phyloP scores from a whole-genome alignment of 805 yeast genomes.

The Osmozyma mogii region DNA sequence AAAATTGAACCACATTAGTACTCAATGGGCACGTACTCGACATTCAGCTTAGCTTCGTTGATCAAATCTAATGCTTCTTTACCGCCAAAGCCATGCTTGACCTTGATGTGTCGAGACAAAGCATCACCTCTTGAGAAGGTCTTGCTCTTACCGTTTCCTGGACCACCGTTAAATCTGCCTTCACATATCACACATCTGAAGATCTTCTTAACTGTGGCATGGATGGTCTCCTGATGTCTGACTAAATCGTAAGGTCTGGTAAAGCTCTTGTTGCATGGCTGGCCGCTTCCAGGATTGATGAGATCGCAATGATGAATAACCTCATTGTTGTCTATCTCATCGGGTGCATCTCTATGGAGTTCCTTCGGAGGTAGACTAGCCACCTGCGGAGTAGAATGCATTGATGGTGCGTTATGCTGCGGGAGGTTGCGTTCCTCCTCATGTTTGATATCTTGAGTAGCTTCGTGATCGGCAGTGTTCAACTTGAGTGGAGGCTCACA shows the following conservation, averaged over 20 bases:
- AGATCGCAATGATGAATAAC: conserved; percentile 51
- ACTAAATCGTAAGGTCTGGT: conserved; percentile 56
- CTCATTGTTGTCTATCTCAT: conserved; percentile 23
- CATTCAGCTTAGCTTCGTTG: conserved; percentile 69
- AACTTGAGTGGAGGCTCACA: no score
- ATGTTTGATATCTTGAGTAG: no score
- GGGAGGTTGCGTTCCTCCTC: no score
- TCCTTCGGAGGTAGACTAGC: no score
- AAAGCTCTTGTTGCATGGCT: conserved; percentile 67
- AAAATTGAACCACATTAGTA: conserved; percentile 3
- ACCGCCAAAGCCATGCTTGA: conserved; percentile 72
- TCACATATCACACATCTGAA: conserved; percentile 40
- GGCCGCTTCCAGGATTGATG: conserved; percentile 52
- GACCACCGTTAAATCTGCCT: conserved; percentile 38
- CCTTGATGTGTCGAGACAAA: conserved; percentile 47
- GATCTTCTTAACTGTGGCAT: conserved; percentile 37
- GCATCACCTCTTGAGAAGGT: conserved; percentile 43
- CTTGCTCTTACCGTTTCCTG: conserved; percentile 42
- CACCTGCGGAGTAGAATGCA: no score
- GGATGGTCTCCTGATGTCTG: conserved; percentile 43
- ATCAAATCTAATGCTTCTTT: conserved; percentile 63
- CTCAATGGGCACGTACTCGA: conserved; percentile 42
- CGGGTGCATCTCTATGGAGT: no score
- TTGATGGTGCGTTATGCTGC: no score
- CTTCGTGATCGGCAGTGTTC: no score